These are phyloP conservation scores for Russula foetens DNA, from an alignment of 768 basidiomycete species.

Conservation along the genomic window DNA sequence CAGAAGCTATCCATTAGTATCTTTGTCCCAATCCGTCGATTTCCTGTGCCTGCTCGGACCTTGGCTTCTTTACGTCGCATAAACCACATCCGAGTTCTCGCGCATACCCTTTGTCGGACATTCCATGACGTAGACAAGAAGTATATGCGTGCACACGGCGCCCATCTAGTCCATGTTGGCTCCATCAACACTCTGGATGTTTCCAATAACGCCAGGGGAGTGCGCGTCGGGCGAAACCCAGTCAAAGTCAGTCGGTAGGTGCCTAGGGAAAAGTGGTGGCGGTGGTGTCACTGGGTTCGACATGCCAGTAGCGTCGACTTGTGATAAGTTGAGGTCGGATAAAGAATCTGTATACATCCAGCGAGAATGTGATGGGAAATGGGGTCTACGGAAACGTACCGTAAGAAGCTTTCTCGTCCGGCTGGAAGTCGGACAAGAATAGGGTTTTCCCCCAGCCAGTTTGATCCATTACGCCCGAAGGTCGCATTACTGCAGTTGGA, in stretches of 20 bases:
- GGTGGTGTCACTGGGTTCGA: background rate
- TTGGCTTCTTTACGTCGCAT: background rate
- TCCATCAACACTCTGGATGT: background rate
- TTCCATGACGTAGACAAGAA: constrained; percentile 26
- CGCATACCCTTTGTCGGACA: background rate
- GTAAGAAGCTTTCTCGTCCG: background rate
- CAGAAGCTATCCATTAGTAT: background rate
- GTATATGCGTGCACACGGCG: background rate
- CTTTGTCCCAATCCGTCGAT: background rate
- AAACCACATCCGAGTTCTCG: background rate
- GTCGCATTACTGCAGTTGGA: background rate
- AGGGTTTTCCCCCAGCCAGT: background rate
- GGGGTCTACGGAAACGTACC: background rate
- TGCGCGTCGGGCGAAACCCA: background rate
- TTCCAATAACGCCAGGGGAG: background rate
- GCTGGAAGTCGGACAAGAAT: background rate
- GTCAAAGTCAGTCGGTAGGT: background rate
- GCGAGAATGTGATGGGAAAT: background rate
- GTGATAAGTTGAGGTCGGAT: background rate
- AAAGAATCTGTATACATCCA: background rate
- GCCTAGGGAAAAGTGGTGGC: background rate
- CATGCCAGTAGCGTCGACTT: background rate
- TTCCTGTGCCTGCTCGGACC: background rate
- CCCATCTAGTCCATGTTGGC: background rate
- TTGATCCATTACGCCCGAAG: background rate